Conservation (phyloP, 305 asterid genomes). For the Solanum hybrid region DNA sequence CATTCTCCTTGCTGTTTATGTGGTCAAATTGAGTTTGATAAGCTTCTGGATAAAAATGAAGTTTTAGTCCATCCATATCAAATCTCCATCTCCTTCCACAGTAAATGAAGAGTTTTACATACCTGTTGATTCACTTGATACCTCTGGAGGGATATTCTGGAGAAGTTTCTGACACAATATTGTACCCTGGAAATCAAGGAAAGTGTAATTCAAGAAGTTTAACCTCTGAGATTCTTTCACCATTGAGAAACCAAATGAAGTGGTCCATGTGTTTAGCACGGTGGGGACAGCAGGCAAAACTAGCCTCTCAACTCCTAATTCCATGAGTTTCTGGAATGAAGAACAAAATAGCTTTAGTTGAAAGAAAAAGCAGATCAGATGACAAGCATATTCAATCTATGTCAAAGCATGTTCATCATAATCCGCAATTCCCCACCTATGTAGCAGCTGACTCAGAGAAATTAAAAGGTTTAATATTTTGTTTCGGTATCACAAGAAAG, state of each 20-base stretch:
- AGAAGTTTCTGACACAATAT: slow-evolving; percentile 66
- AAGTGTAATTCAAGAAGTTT: slow-evolving; percentile 42
- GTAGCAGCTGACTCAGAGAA: neutral
- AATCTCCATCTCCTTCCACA: neutral
- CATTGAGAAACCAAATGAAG: slow-evolving; percentile 68
- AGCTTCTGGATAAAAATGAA: slow-evolving; percentile 30
- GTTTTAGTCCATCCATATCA: slow-evolving; percentile 1
- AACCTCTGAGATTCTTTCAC: slow-evolving; percentile 55
- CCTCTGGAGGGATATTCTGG: slow-evolving; percentile 13
- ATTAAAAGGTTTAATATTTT: neutral
- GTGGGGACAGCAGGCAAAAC: slow-evolving; percentile 76
- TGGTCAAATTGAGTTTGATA: slow-evolving; percentile 14
- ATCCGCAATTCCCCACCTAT: neutral
- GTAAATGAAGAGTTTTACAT: slow-evolving; percentile 7
- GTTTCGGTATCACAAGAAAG: neutral
- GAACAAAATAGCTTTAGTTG: neutral
- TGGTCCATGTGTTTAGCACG: slow-evolving; percentile 69
- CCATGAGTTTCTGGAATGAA: slow-evolving; percentile 50
- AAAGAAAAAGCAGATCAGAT: neutral
- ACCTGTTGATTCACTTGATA: slow-evolving; percentile 39
- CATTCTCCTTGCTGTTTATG: slow-evolving; percentile 9
- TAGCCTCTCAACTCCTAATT: slow-evolving; percentile 81
- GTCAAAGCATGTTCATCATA: neutral
- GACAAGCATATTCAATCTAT: neutral
- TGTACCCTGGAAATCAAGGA: slow-evolving; percentile 81